Conservation (phyloP, 495 filamentous ascomycete genomes). For the Evansstolkia leycettana region DNA sequence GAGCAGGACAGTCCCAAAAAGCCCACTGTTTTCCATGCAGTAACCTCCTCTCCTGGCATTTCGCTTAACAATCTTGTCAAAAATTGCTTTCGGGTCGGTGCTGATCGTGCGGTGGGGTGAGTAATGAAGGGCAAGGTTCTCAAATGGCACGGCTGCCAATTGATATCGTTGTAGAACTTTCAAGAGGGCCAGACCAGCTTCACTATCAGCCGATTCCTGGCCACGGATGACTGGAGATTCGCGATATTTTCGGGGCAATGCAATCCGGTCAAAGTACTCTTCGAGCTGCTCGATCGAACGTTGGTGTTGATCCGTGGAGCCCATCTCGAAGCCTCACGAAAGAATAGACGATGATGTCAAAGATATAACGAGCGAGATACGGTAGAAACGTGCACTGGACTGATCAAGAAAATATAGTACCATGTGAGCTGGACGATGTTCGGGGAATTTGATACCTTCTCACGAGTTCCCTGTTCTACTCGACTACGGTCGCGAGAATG, state of each 20-base stretch:
- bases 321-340: too few relatives aligned
- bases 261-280: not conserved
- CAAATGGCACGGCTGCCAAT: constrained; percentile 50
- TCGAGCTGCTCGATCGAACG: not conserved
- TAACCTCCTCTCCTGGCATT: constrained; percentile 53
- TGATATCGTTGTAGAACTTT: constrained; percentile 20
- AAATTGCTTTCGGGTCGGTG: constrained; percentile 43
- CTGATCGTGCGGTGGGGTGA: constrained; percentile 34
- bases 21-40: constrained; percentile 57
- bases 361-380: too few relatives aligned
- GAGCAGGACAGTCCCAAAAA: constrained; percentile 48
- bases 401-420: too few relatives aligned
- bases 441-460: too few relatives aligned
- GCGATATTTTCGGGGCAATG: not conserved
- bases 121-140: constrained; percentile 44
- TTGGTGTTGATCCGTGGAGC: too few relatives aligned
- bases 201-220: not conserved
- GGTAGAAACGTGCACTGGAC: too few relatives aligned
- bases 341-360: too few relatives aligned
- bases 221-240: not conserved
- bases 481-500: too few relatives aligned
- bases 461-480: too few relatives aligned
- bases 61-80: constrained; percentile 43
- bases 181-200: constrained; percentile 1
- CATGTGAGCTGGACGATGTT: too few relatives aligned